phyloP scores from a whole-genome alignment of 1,139 yeast species.

The Nakaseomyces nivariensis region DNA sequence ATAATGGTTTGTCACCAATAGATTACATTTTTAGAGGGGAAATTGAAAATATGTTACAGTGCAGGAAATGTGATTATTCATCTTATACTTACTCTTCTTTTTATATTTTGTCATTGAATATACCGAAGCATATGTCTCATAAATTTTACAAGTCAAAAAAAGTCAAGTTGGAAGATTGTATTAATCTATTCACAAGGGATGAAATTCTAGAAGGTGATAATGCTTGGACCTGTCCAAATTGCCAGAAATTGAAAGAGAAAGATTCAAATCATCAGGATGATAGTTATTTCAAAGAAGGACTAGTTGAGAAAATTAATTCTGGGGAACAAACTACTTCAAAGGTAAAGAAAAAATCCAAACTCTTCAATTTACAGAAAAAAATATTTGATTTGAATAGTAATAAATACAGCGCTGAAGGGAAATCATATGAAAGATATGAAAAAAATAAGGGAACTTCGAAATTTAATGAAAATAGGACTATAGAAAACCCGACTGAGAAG shows the following conservation, averaged over 20 bases:
- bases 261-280: neutral
- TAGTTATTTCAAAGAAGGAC: neutral
- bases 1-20: conserved; percentile 54
- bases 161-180: conserved; percentile 45
- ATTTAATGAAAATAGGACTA: neutral
- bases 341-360: neutral
- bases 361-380: neutral
- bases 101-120: conserved; percentile 54
- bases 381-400: neutral
- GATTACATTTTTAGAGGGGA: conserved; percentile 54
- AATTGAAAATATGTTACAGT: conserved; percentile 48
- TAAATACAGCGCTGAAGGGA: neutral
- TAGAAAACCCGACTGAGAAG: neutral
- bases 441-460: neutral
- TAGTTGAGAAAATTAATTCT: neutral
- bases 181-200: conserved; percentile 52
- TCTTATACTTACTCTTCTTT: conserved; percentile 48
- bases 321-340: neutral
- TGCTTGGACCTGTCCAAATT: conserved; percentile 67
- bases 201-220: conserved; percentile 59
- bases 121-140: conserved; percentile 34
- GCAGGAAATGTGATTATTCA: conserved; percentile 50
- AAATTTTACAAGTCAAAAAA: conserved; percentile 25
- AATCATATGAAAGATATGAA: neutral
- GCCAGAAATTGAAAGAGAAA: conserved; percentile 23